phyloP scores from a whole-genome alignment of 164 flowering plant genomes.

The Nelumbo lutea region DNA sequence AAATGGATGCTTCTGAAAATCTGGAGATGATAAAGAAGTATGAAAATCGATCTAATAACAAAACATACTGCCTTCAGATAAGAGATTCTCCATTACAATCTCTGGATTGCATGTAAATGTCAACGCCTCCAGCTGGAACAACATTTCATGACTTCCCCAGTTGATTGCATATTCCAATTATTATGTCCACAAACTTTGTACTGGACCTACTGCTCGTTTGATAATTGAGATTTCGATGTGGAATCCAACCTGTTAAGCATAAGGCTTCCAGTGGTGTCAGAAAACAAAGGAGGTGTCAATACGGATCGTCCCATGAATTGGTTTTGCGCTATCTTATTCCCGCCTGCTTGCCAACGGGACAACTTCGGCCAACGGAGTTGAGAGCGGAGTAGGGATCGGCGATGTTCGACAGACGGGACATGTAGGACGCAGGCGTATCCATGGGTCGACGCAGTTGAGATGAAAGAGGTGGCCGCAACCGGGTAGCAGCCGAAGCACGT shows the following conservation, averaged over 20 bases:
- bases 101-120: no score
- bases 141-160: not conserved
- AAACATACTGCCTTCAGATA: no score
- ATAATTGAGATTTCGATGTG: not conserved
- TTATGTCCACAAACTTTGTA: not conserved
- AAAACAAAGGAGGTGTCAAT: not conserved
- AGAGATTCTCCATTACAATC: no score
- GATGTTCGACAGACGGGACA: slow-evolving; percentile 82
- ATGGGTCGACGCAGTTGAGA: slow-evolving; percentile 61
- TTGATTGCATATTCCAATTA: not conserved
- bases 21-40: no score
- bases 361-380: slow-evolving; percentile 70
- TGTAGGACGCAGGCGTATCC: slow-evolving; percentile 68
- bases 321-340: not conserved
- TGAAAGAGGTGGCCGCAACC: slow-evolving; percentile 79
- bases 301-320: not conserved
- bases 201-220: not conserved
- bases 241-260: not conserved
- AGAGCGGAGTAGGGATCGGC: slow-evolving; percentile 55
- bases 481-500: slow-evolving; percentile 61
- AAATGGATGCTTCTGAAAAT: no score
- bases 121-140: not conserved
- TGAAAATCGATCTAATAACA: no score
- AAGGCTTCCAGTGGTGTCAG: no score
- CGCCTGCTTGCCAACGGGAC: slow-evolving; percentile 45